phyloP scores from a whole-genome alignment of 768 basidiomycete genomes.

The Glaciozyma antarctica region DNA sequence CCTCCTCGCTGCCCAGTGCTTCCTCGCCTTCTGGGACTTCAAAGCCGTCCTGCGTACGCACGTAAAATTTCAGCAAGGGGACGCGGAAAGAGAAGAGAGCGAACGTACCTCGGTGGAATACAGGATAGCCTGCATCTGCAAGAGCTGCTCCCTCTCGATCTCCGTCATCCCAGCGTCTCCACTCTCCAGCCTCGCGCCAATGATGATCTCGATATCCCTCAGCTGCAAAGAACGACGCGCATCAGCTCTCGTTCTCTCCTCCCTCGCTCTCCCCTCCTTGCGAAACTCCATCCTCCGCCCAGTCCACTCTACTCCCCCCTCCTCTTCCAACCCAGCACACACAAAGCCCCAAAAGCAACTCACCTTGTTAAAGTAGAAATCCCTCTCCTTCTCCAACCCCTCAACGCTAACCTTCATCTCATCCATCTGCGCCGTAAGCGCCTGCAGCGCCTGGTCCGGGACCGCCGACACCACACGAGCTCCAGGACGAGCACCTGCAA shows the following conservation, averaged over 20 bases:
- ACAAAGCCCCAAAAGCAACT: constrained; percentile 29
- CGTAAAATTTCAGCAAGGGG: neutral
- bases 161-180: constrained; percentile 52
- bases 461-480: constrained; percentile 16
- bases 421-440: constrained; percentile 63
- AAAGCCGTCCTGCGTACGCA: constrained; percentile 66
- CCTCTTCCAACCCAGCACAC: neutral
- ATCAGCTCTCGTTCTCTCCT: neutral
- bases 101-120: constrained; percentile 81
- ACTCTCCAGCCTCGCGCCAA: constrained; percentile 64
- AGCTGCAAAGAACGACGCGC: constrained; percentile 49
- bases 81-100: no score
- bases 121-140: constrained; percentile 79
- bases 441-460: constrained; percentile 57
- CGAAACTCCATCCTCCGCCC: no score
- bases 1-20: constrained; percentile 59
- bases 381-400: constrained; percentile 89
- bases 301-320: neutral
- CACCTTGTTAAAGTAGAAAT: constrained; percentile 98
- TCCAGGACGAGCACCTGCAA: neutral
- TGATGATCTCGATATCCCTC: constrained; percentile 89
- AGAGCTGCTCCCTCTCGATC: constrained; percentile 45
- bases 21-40: constrained; percentile 65
- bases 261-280: neutral
- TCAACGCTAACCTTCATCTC: constrained; percentile 76